Conservation (phyloP, 2,329 filamentous ascomycete genomes). For the Phialophora verrucosa region DNA sequence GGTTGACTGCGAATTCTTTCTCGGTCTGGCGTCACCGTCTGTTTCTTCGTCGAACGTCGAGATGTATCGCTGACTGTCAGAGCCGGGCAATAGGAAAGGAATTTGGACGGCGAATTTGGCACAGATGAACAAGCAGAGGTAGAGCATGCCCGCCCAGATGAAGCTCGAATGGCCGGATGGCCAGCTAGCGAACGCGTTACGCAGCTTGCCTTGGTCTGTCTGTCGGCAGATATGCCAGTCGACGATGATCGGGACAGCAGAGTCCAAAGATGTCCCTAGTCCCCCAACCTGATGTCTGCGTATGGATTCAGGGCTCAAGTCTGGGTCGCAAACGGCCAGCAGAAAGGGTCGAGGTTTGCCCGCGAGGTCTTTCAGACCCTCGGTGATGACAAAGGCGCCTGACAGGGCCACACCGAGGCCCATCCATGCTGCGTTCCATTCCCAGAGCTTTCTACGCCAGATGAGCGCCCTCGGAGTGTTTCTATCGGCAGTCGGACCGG, state of each 20-base stretch:
- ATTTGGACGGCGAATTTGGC: conserved; percentile 58
- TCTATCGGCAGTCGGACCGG: conserved; percentile 69
- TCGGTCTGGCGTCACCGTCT: background rate
- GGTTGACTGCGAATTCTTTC: conserved; percentile 7
- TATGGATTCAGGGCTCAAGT: conserved; percentile 63
- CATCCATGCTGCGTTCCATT: conserved; percentile 84
- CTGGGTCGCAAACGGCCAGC: conserved; percentile 75
- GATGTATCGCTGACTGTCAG: conserved; percentile 19
- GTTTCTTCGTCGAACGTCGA: conserved; percentile 33
- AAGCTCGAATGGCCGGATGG: conserved; percentile 78
- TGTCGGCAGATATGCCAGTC: conserved; percentile 77
- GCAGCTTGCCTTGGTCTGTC: conserved; percentile 63
- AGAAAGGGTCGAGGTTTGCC: conserved; percentile 70
- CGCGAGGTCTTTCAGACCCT: conserved; percentile 78
- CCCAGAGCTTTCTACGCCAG: conserved; percentile 86
- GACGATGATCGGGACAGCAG: conserved; percentile 70
- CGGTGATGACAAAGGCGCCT: conserved; percentile 77
- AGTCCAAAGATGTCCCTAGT: conserved; percentile 51
- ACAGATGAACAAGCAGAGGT: conserved; percentile 84
- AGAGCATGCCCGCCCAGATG: conserved; percentile 78
- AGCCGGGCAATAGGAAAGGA: conserved; percentile 47
- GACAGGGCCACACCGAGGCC: conserved; percentile 76
- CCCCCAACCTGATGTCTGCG: conserved; percentile 68
- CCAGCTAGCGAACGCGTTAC: conserved; percentile 86
- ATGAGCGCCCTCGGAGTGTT: conserved; percentile 68